Evolutionary conservation across 78 protist genomes (phyloP).

Genomic region (Dictyostelium firmibasis): DNA sequence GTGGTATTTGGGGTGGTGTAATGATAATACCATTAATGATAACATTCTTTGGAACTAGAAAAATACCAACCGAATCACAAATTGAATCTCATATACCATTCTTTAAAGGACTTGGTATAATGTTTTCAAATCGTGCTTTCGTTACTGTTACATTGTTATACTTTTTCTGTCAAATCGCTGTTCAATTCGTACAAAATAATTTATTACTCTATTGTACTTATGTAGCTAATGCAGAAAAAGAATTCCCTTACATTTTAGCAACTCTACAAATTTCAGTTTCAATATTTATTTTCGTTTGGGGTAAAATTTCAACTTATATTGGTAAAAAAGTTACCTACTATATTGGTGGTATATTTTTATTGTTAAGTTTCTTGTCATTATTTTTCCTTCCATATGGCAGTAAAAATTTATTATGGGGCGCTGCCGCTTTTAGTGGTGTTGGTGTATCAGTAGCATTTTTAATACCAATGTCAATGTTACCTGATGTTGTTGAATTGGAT

Average conservation of each 20-base stretch:
- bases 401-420: conserved; percentile 36
- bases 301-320: conserved; percentile 29
- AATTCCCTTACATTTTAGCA: conserved; percentile 67
- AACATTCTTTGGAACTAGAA: conserved; percentile 62
- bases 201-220: conserved; percentile 66
- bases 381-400: conserved; percentile 31
- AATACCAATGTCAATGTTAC: conserved; percentile 74
- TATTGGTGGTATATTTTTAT: conserved; percentile 68
- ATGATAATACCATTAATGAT: conserved; percentile 42
- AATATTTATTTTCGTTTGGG: conserved; percentile 51
- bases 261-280: conserved; percentile 27
- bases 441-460: conserved; percentile 72
- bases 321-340: conserved; percentile 72
- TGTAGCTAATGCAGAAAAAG: conserved; percentile 48
- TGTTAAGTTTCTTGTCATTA: conserved; percentile 3
- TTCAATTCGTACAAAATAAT: conserved; percentile 79
- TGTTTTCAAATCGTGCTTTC: conserved; percentile 71
- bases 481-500: conserved; percentile 77
- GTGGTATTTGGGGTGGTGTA: conserved; percentile 55
- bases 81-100: conserved; percentile 64
- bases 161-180: conserved; percentile 75
- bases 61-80: conserved; percentile 12
- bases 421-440: conserved; percentile 49
- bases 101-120: conserved; percentile 50
- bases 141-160: conserved; percentile 36